Evolutionary conservation across 805 yeast species (phyloP).

Genomic region (Kodamaea leandrae): DNA sequence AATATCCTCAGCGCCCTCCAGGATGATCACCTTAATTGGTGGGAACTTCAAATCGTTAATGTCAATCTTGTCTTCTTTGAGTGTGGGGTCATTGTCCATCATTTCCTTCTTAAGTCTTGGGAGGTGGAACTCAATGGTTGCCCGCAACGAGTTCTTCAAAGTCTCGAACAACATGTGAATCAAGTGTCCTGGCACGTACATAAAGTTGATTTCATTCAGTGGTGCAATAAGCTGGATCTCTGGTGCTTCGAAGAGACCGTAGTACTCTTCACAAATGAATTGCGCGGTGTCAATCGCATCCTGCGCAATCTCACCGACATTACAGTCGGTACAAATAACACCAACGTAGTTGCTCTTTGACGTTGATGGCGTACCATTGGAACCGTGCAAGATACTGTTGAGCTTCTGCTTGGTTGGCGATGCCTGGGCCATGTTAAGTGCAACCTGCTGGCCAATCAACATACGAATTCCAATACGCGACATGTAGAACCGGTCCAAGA

Average conservation of each 20-base stretch:
- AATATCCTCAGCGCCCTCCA: slow-evolving; percentile 87
- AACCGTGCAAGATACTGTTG: slow-evolving; percentile 35
- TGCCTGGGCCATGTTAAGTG: slow-evolving; percentile 66
- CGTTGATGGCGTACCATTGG: slow-evolving; percentile 9
- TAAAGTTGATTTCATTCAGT: slow-evolving; percentile 66
- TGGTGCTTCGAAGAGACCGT: slow-evolving; percentile 84
- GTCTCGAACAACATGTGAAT: slow-evolving; percentile 90
- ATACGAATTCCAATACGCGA: slow-evolving; percentile 88
- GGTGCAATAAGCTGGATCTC: slow-evolving; percentile 76
- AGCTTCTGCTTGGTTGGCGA: slow-evolving; percentile 40
- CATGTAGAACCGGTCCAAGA: slow-evolving; percentile 85
- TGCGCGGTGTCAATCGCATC: slow-evolving; percentile 90
- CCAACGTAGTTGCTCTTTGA: slow-evolving; percentile 69
- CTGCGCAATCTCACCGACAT: slow-evolving; percentile 76
- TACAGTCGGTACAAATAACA: slow-evolving; percentile 81
- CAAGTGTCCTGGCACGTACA: slow-evolving; percentile 92
- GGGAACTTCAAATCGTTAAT: slow-evolving; percentile 72
- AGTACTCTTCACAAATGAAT: slow-evolving; percentile 87
- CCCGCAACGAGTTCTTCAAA: slow-evolving; percentile 80
- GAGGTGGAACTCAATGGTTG: slow-evolving; percentile 80
- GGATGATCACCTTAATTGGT: slow-evolving; percentile 80
- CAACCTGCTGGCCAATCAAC: slow-evolving; percentile 93
- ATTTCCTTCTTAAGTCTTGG: slow-evolving; percentile 42
- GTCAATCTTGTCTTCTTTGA: slow-evolving; percentile 36
- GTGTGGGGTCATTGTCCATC: slow-evolving; percentile 41